A percentile compares a stretch with the other conserved stretches of the same genome.
Evolutionary conservation across 768 basidiomycete species (phyloP).

Genomic region (Mycena galericulata): DNA sequence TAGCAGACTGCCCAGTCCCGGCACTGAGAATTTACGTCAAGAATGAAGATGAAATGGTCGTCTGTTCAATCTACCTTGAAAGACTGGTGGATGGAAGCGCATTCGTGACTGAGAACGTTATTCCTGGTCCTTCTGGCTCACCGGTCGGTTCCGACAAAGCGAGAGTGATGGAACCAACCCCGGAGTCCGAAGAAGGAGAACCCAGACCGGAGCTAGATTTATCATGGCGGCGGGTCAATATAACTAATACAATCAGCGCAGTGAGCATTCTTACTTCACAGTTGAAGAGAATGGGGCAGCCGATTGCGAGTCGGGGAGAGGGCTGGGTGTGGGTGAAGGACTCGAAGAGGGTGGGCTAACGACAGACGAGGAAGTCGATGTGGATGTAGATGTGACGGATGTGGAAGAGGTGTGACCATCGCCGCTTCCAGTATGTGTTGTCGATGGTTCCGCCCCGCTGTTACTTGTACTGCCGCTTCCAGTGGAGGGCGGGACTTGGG

Average conservation of each 20-base stretch:
- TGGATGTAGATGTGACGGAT: too few species aligned
- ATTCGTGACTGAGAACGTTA: not conserved
- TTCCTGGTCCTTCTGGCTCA: not conserved
- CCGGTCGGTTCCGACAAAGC: not conserved
- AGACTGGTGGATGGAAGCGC: not conserved
- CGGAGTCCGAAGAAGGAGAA: not conserved
- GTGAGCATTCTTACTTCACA: not conserved
- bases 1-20: not conserved
- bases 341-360: not conserved
- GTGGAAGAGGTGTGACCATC: too few species aligned
- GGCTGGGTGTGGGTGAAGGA: not conserved
- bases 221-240: not conserved
- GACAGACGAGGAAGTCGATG: too few species aligned
- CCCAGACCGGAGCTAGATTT: constrained; percentile 6
- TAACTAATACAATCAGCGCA: not conserved
- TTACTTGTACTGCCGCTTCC: too few species aligned
- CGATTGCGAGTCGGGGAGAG: not conserved
- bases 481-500: too few species aligned
- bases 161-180: not conserved
- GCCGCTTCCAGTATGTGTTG: not conserved
- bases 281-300: not conserved
- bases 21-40: constrained; percentile 7
- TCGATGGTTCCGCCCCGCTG: too few species aligned
- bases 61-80: constrained; percentile 4
- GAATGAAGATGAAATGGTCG: too few species aligned